Base-by-base conservation (phyloP, 305 asterid species). In the Solanum aculeatissimum region DNA sequence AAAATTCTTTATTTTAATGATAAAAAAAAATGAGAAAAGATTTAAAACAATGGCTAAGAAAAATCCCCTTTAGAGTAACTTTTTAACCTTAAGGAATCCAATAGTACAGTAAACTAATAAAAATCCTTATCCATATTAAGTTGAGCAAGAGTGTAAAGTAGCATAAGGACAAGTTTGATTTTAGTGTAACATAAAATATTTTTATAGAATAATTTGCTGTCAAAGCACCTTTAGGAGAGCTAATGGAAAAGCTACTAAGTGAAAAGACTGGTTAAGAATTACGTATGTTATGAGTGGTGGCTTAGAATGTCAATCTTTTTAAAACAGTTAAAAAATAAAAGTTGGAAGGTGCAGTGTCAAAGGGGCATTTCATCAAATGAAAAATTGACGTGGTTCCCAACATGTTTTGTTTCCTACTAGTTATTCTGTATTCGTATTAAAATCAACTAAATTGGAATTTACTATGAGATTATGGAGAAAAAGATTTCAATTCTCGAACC, bases 381-480 rank as follows among this genome's bases (percentile, higher is more conserved):
- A 9, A 62, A 74, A 42, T 82, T 75, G 86, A 82, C 79, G 83
- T 84, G 87, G 78, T 82, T 71, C 82, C 89, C 86, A 87, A 79
- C 81, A 83, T 78, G 86, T 47, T 66, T 66, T 66, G 74, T 66
- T 66, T 60, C 32, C 21, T 21, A 19, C 19, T 0, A 0, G 25
- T 55, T 55, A 19, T 35, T 35, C 40, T 35, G 0, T 35, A 35
- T 35, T 5, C 40, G 5, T 35, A 35, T 35, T 35, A 35, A 35
- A 3, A 58, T 4, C 10, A 8, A 21, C 10, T 10, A 58, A 58
- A 21, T 58, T 58, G 10, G 1, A 10, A 58, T 58, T 58, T 16
- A 21, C 66, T 0, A 4, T 35, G 4, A 35, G 6, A 42, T 42
- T 47, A 47, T 4, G 11, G 0, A 13, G 4, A 0, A 4, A 49